Conservation (phyloP, 176 grass and related monocot genomes). For the Carex cristatella region DNA sequence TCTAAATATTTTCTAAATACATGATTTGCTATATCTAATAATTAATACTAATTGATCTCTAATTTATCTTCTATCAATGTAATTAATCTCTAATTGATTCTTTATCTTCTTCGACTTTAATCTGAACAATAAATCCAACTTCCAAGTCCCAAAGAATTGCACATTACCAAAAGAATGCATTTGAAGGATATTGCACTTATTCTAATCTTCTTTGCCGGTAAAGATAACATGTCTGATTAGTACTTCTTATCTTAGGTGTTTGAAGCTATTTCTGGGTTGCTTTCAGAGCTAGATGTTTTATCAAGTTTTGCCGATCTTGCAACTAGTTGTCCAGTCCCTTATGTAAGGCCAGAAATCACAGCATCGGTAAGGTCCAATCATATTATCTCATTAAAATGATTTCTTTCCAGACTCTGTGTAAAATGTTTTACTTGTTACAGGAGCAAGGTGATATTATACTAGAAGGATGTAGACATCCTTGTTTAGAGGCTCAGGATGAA, state of each 20-base stretch:
- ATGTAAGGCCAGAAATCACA: slow-evolving; percentile 86
- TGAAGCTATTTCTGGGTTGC: slow-evolving; percentile 62
- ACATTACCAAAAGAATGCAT: not conserved
- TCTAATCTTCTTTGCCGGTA: not conserved
- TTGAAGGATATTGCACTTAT: not conserved
- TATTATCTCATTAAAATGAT: slow-evolving; percentile 10
- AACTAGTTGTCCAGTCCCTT: slow-evolving; percentile 72
- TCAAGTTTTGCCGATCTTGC: slow-evolving; percentile 93
- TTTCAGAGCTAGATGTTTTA: slow-evolving; percentile 90
- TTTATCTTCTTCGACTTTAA: not conserved
- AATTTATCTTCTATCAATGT: too few relatives aligned
- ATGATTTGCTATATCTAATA: too few relatives aligned
- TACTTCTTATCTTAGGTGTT: slow-evolving; percentile 51
- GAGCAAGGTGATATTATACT: slow-evolving; percentile 90
- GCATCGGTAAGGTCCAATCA: slow-evolving; percentile 57
- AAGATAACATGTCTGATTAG: slow-evolving; percentile 25
- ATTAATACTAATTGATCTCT: too few relatives aligned
- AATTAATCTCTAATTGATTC: too few relatives aligned
- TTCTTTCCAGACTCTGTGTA: slow-evolving; percentile 16
- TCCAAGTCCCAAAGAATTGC: not conserved
- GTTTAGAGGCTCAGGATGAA: slow-evolving; percentile 94
- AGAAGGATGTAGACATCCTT: slow-evolving; percentile 92
- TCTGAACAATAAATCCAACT: not conserved
- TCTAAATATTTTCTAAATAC: too few relatives aligned
- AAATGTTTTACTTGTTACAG: slow-evolving; percentile 33